Percentiles rank a stretch among this genome's conserved stretches.
These are phyloP conservation scores for Triticum dicoccoides DNA, from an alignment of 176 grass and related monocot genomes.

Conservation along the genomic window DNA sequence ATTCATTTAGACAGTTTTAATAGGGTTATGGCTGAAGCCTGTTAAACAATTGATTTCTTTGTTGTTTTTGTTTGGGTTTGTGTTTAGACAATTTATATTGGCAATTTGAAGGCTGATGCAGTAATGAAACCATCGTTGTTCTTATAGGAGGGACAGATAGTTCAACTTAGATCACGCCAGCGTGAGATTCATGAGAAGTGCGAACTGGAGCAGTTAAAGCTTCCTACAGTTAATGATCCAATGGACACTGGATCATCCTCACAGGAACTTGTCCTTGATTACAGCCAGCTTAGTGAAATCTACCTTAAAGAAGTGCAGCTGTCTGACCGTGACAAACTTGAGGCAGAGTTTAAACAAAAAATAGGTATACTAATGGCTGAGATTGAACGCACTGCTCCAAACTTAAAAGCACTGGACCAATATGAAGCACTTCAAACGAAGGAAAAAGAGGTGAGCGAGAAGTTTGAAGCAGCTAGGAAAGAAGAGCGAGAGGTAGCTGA, in stretches of 20 bases:
- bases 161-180: slow-evolving; percentile 59
- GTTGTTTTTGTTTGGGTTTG: slow-evolving; percentile 25
- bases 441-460: slow-evolving; percentile 88
- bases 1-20: not conserved
- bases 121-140: slow-evolving; percentile 31
- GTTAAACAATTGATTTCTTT: slow-evolving; percentile 20
- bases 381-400: slow-evolving; percentile 88
- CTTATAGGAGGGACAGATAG: slow-evolving; percentile 66
- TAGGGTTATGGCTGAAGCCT: not conserved
- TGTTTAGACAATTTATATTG: not conserved
- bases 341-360: slow-evolving; percentile 82
- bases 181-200: slow-evolving; percentile 80
- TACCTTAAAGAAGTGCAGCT: slow-evolving; percentile 65
- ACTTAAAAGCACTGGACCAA: slow-evolving; percentile 93
- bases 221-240: slow-evolving; percentile 71
- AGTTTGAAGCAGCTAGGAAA: slow-evolving; percentile 89
- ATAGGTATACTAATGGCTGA: slow-evolving; percentile 61
- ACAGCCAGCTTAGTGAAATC: slow-evolving; percentile 64
- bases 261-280: slow-evolving; percentile 56
- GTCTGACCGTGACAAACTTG: slow-evolving; percentile 80
- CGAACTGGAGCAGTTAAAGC: slow-evolving; percentile 86
- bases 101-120: not conserved
- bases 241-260: slow-evolving; percentile 70
- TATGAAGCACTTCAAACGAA: slow-evolving; percentile 83
- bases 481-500: slow-evolving; percentile 93